Percentiles rank a stretch among this genome's conserved stretches.
Conservation (phyloP, 2,329 filamentous ascomycete genomes). For the Talaromyces marneffei region DNA sequence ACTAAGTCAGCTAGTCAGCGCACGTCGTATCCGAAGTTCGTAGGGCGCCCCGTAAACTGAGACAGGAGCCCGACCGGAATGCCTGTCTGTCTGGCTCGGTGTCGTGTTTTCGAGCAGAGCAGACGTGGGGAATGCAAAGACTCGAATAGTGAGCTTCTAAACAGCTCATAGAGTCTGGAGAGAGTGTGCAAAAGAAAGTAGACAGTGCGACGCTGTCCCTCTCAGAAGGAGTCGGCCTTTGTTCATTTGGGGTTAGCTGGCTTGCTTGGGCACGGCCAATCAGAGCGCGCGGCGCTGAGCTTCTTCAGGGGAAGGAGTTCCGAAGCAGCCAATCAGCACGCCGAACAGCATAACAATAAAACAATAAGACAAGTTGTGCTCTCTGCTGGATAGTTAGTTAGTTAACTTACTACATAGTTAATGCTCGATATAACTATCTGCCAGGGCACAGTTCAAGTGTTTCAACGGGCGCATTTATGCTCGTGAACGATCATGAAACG, state of each 20-base stretch:
- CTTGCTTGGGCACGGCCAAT: neutral
- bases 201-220: conserved; percentile 11
- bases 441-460: neutral
- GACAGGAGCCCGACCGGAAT: conserved; percentile 1
- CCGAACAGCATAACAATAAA: no score
- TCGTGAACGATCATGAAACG: neutral
- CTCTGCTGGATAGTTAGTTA: no score
- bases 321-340: neutral
- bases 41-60: neutral
- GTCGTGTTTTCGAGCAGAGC: neutral
- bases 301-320: conserved; percentile 7
- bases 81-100: neutral
- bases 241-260: conserved; percentile 4
- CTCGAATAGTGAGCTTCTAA: neutral
- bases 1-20: neutral
- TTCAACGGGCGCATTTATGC: neutral
- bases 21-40: conserved; percentile 5
- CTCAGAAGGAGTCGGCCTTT: neutral
- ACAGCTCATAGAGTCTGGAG: neutral
- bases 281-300: neutral
- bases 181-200: neutral
- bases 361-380: no score
- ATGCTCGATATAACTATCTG: neutral
- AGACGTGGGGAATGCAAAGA: neutral
- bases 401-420: no score